Conservation (phyloP, 2,329 filamentous ascomycete genomes). For the Aspergillus brunneoviolaceus region DNA sequence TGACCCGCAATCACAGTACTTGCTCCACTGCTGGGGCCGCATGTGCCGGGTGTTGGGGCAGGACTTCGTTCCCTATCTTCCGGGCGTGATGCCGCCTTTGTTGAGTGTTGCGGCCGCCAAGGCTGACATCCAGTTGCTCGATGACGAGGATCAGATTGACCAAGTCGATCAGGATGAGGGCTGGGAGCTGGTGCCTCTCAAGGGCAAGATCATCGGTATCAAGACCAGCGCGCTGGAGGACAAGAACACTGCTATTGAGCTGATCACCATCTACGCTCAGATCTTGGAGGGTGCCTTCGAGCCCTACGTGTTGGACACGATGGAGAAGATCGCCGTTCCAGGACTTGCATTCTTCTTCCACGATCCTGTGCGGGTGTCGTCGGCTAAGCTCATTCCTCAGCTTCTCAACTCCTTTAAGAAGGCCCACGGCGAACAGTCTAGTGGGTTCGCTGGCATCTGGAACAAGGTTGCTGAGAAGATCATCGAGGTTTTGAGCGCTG, state of each 20-base stretch:
- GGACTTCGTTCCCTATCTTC: conserved; percentile 90
- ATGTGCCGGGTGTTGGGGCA: conserved; percentile 93
- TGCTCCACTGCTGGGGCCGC: conserved; percentile 98
- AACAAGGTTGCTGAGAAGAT: conserved; percentile 81
- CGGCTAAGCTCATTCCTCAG: conserved; percentile 90
- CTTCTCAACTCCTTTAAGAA: conserved; percentile 93
- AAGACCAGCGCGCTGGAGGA: conserved; percentile 95
- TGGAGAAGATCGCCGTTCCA: conserved; percentile 94
- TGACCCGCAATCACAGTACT: conserved; percentile 92
- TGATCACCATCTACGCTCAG: conserved; percentile 95
- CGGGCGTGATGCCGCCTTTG: conserved; percentile 90
- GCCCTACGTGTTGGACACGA: conserved; percentile 85
- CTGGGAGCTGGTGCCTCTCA: conserved; percentile 95
- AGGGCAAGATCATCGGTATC: conserved; percentile 98
- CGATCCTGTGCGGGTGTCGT: conserved; percentile 91
- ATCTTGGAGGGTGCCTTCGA: conserved; percentile 92
- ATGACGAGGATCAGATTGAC: conserved; percentile 92
- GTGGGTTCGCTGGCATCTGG: conserved; percentile 81
- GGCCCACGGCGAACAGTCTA: conserved; percentile 76
- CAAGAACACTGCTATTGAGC: conserved; percentile 99
- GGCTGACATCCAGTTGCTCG: conserved; percentile 92
- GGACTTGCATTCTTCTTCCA: conserved; percentile 99
- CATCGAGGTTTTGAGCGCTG: conserved; percentile 86
- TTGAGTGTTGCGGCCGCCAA: conserved; percentile 89
- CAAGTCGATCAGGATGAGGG: conserved; percentile 92